Conservation (phyloP, 2,329 filamentous ascomycete species). For the Fusarium avenaceum region DNA sequence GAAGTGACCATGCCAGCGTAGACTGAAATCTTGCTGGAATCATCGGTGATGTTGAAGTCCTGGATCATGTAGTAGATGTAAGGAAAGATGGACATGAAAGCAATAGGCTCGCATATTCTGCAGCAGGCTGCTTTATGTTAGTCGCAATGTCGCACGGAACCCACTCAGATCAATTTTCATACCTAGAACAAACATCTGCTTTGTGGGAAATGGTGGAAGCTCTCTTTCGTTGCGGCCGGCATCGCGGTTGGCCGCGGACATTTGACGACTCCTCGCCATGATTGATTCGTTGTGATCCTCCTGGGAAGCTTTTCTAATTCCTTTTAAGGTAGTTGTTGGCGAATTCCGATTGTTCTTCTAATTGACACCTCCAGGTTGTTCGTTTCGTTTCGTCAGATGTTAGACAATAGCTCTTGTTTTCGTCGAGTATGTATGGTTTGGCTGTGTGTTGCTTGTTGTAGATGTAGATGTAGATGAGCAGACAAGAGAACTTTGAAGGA, state of each 20-base stretch:
- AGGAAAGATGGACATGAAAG: slow-evolving; percentile 99
- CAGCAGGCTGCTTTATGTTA: slow-evolving; percentile 75
- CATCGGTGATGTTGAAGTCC: slow-evolving; percentile 86
- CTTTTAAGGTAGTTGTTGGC: slow-evolving; percentile 9
- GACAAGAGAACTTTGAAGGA: slow-evolving; percentile 12
- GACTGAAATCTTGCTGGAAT: slow-evolving; percentile 84
- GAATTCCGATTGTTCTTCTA: neutral
- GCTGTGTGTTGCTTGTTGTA: neutral
- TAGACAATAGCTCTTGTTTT: slow-evolving; percentile 22
- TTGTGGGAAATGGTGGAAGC: slow-evolving; percentile 55
- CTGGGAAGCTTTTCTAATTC: slow-evolving; percentile 10
- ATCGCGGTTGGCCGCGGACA: slow-evolving; percentile 44
- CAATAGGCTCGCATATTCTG: slow-evolving; percentile 97
- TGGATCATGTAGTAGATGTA: slow-evolving; percentile 99
- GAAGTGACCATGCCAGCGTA: slow-evolving; percentile 98
- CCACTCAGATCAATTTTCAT: slow-evolving; percentile 28
- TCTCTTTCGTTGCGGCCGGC: slow-evolving; percentile 42
- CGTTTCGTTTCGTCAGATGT: slow-evolving; percentile 19
- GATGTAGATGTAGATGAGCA: neutral
- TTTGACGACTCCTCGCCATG: slow-evolving; percentile 51
- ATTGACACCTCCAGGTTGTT: slow-evolving; percentile 12
- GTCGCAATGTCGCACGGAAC: slow-evolving; percentile 9
- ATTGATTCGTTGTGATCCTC: slow-evolving; percentile 32
- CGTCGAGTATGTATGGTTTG: slow-evolving; percentile 23
- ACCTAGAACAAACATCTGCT: slow-evolving; percentile 68